Evolutionary conservation across 2,329 filamentous ascomycete genomes (phyloP).

Genomic region (Onygenales sp.): DNA sequence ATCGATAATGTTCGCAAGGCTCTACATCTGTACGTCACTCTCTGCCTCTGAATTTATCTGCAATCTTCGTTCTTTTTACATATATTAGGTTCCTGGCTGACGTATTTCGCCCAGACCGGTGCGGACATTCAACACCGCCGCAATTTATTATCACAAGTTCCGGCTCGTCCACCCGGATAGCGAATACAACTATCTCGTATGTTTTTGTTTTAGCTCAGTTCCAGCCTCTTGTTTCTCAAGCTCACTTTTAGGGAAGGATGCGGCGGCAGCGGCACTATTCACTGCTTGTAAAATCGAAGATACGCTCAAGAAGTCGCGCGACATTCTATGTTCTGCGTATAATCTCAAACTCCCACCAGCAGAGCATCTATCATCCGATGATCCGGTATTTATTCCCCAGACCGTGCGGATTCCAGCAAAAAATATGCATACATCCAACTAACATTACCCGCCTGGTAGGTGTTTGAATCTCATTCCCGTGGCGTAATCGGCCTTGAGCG

Average conservation of each 20-base stretch:
- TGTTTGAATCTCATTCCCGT: slow-evolving; percentile 70
- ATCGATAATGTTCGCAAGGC: slow-evolving; percentile 75
- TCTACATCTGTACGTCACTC: slow-evolving; percentile 60
- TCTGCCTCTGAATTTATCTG: not conserved
- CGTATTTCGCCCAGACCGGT: slow-evolving; percentile 53
- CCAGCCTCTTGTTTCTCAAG: slow-evolving; percentile 3
- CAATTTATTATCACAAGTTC: slow-evolving; percentile 89
- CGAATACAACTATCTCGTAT: slow-evolving; percentile 65
- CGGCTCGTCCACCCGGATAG: slow-evolving; percentile 73
- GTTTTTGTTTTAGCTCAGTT: slow-evolving; percentile 9
- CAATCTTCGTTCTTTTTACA: not conserved
- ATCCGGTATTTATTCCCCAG: slow-evolving; percentile 50
- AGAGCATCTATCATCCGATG: slow-evolving; percentile 66
- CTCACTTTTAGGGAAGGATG: slow-evolving; percentile 49
- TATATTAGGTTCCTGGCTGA: slow-evolving; percentile 2
- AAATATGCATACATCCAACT: not conserved
- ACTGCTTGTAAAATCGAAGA: slow-evolving; percentile 97
- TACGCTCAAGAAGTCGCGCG: slow-evolving; percentile 89
- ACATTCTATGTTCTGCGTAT: slow-evolving; percentile 83
- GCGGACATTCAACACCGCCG: slow-evolving; percentile 84
- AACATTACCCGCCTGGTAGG: slow-evolving; percentile 35
- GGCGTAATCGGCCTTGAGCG: slow-evolving; percentile 83
- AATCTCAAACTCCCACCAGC: slow-evolving; percentile 66
- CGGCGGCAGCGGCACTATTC: slow-evolving; percentile 77
- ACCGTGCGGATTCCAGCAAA: not conserved